Evolutionary conservation across 1,284 basidiomycete species (phyloP).

Genomic region (Phylloboletellus chloephorus): DNA sequence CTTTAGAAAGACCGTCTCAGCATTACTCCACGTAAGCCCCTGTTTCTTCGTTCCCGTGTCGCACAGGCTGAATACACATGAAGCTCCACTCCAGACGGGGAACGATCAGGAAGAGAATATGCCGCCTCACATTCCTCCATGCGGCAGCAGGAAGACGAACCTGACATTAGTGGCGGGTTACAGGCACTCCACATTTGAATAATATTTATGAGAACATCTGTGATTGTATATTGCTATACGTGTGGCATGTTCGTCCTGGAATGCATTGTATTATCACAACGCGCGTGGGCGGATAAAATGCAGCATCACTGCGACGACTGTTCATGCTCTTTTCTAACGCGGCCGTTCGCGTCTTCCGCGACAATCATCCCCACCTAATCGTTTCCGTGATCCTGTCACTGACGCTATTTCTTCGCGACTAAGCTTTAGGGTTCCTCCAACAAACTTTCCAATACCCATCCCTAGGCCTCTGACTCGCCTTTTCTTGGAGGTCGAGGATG

Average conservation of each 20-base stretch:
- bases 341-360: slow-evolving; percentile 19
- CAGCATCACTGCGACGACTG: not conserved
- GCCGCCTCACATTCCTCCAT: slow-evolving; percentile 16
- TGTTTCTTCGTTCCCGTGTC: not conserved
- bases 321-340: slow-evolving; percentile 6
- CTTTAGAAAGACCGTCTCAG: slow-evolving; percentile 16
- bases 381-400: slow-evolving; percentile 32
- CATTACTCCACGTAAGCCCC: slow-evolving; percentile 20
- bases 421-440: slow-evolving; percentile 59
- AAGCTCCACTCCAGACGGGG: slow-evolving; percentile 26
- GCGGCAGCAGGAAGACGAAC: slow-evolving; percentile 18
- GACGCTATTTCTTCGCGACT: slow-evolving; percentile 53
- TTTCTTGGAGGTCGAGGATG: slow-evolving; percentile 29
- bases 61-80: slow-evolving; percentile 12
- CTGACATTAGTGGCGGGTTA: slow-evolving; percentile 22
- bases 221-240: slow-evolving; percentile 2
- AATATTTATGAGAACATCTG: slow-evolving; percentile 8
- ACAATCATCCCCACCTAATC: slow-evolving; percentile 5
- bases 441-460: slow-evolving; percentile 75
- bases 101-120: slow-evolving; percentile 23
- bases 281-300: not conserved
- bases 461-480: slow-evolving; percentile 60
- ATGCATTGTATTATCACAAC: slow-evolving; percentile 6
- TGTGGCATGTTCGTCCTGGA: slow-evolving; percentile 2
- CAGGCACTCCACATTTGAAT: slow-evolving; percentile 24